Percentiles rank a stretch among this genome's conserved stretches.
Conservation (phyloP, 1,284 basidiomycete genomes). For the Malassezia arunalokei region DNA sequence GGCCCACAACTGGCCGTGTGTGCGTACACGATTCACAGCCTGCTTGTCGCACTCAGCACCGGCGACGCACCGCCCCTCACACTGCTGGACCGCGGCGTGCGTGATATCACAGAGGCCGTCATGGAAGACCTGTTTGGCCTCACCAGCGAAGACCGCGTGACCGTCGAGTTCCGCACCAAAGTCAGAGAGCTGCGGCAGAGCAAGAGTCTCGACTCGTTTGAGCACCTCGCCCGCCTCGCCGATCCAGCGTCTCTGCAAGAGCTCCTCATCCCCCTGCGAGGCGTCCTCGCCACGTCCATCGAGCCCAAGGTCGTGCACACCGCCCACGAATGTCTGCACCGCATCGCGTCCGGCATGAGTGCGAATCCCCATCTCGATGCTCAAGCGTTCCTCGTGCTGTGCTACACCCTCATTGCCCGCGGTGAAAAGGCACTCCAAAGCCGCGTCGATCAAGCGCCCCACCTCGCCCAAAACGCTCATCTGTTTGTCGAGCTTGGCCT, state of each 20-base stretch:
- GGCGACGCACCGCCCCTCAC: conserved; percentile 50
- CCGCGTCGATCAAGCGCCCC: conserved; percentile 17
- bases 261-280: conserved; percentile 67
- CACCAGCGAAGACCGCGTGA: conserved; percentile 75
- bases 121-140: conserved; percentile 90
- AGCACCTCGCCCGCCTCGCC: conserved; percentile 35
- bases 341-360: conserved; percentile 73
- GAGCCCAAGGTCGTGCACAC: conserved; percentile 68
- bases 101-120: conserved; percentile 68
- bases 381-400: conserved; percentile 65
- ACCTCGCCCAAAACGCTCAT: conserved; percentile 51
- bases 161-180: conserved; percentile 86
- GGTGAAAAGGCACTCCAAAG: conserved; percentile 61
- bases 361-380: conserved; percentile 64
- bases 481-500: conserved; percentile 87
- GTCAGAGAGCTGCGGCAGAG: conserved; percentile 37
- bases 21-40: conserved; percentile 68
- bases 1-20: conserved; percentile 90
- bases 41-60: conserved; percentile 65
- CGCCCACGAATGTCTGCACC: conserved; percentile 75
- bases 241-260: conserved; percentile 54
- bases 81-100: conserved; percentile 55
- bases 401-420: conserved; percentile 77
- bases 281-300: conserved; percentile 75
- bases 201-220: conserved; percentile 45